Evolutionary conservation across 257 asterid species (phyloP), one percentile per base, ranked within the genome.

Genomic region (Jacaranda copaia): DNA sequence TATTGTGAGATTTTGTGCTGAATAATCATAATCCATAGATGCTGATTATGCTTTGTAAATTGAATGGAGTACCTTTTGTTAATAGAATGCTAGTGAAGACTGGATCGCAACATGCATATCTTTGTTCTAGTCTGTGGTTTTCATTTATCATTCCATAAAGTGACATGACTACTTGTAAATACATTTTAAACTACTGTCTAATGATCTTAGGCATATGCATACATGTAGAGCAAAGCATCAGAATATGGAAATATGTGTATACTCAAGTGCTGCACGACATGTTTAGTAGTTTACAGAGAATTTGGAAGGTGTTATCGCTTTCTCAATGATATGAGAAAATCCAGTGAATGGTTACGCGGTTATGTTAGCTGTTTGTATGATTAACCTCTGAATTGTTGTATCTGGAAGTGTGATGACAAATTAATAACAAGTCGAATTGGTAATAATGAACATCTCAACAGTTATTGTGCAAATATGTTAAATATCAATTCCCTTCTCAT

Each of bases 1-100:
- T 51, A 75, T 14, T 35, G 72, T 18, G 52, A 56, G 72, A n/a
- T 49, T 51, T 38, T 38, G 63, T 61, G n/a, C 52, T 48, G 61
- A 61, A 60, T 38, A 19, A 75, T 72, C 53, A 38, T 11, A 36
- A 48, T 9, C 36, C 12, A 32, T 38, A 61, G 52, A 35, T 46
- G 52, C 68, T 61, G 12, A 32, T 18, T 35, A 61, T 32, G 68
- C 51, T 42, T 42, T 59, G 56, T 73, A 5, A 59, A 73, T 73
- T 43, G 20, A 62, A n/a, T n/a, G 48, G 40, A 59, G 5, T 16
- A 42, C 32, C 73, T 48, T 12, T 11, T 13, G 32, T 25, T 25
- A 51, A 14, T 51, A 20, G 56, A 73, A 58, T 53, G 32, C n/a
- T 64, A 35, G 39, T 2, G 73, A 3, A 19, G 58, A 55, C 18